phyloP scores from a whole-genome alignment of 2,329 filamentous ascomycete species.

The Paecilomyces niveus region DNA sequence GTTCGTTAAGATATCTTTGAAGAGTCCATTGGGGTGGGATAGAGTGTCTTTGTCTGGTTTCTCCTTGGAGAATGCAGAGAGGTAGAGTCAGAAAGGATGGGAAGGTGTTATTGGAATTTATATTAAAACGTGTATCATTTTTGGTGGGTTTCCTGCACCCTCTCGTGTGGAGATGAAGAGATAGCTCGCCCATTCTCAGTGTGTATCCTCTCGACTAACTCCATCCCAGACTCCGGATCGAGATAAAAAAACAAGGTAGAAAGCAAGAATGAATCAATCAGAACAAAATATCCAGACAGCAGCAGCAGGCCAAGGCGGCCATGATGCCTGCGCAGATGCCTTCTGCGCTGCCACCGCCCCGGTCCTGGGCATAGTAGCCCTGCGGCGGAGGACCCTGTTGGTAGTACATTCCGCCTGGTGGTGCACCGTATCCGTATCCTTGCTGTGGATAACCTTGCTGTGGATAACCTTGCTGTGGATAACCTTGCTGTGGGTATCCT shows the following conservation, averaged over 20 bases:
- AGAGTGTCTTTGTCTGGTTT: neutral
- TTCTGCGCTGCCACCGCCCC: constrained; percentile 17
- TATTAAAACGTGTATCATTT: neutral
- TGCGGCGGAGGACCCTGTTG: constrained; percentile 31
- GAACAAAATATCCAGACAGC: constrained; percentile 43
- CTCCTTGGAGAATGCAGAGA: too few relatives aligned
- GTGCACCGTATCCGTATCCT: constrained; percentile 20
- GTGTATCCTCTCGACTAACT: neutral
- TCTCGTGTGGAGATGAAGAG: neutral
- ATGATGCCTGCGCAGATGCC: constrained; percentile 43
- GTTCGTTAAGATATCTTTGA: too few relatives aligned
- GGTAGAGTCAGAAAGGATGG: too few relatives aligned
- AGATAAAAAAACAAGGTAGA: neutral
- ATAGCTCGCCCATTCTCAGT: neutral
- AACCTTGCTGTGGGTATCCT: constrained; percentile 14
- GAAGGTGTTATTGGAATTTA: neutral
- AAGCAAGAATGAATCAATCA: constrained; percentile 11
- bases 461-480: constrained; percentile 16
- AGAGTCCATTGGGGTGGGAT: too few relatives aligned
- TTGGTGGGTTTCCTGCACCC: neutral
- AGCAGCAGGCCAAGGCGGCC: constrained; percentile 43
- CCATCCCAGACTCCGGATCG: neutral
- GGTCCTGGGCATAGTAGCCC: constrained; percentile 31
- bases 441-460: constrained; percentile 16
- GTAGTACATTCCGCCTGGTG: constrained; percentile 30